Base-by-base conservation (phyloP, 2,329 filamentous ascomycete genomes). In the Rutstroemia sp. region DNA sequence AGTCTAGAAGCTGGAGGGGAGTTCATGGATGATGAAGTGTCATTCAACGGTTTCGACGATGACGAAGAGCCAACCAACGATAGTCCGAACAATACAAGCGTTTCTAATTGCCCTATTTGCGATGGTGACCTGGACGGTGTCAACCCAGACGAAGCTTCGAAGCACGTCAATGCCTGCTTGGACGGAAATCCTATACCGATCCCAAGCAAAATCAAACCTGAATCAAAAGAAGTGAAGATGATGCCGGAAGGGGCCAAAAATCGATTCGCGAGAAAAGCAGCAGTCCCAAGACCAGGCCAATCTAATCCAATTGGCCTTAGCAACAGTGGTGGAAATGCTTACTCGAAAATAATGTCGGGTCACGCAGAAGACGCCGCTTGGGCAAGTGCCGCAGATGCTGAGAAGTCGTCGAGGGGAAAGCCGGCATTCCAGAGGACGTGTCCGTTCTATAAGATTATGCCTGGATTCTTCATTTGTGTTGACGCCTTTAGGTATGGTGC, bases 371-470 rank as follows among this genome's bases (percentile, higher is more conserved):
- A 95, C 69, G 79, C 84, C 1, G 94, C 94, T 1, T 99, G 94
- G 94, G 85, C 87, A 1, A 83, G 82, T 38, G 94, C 94, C 12
- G 91, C 92, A 0, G 88, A 89, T 1, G 79, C 87, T 1, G 91
- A 96, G 69, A 75, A 81, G 27, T 81, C 87, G 1, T 85, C 91
- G 2, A 81, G 89, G 42, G 92, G 94, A 21, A 94, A 90, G 68
- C 89, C 88, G 17, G 87, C 92, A 0, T 94, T 92, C 66, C 82
- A 92, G 67, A 83, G 94, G 49, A 96, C 90, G 0, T 99, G 94
- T 67, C 94, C 94, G 0, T 99, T 99, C 67, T 99, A 99, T 76
- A 99, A 99, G 72, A 96, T 97, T 61, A 86, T 99, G 73, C 92
- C 92, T 0, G 91, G 90, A 0, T 87, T 96, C 66, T 89, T 81